phyloP scores from a whole-genome alignment of 1,284 basidiomycete genomes.

The Melampsora larici-populina region DNA sequence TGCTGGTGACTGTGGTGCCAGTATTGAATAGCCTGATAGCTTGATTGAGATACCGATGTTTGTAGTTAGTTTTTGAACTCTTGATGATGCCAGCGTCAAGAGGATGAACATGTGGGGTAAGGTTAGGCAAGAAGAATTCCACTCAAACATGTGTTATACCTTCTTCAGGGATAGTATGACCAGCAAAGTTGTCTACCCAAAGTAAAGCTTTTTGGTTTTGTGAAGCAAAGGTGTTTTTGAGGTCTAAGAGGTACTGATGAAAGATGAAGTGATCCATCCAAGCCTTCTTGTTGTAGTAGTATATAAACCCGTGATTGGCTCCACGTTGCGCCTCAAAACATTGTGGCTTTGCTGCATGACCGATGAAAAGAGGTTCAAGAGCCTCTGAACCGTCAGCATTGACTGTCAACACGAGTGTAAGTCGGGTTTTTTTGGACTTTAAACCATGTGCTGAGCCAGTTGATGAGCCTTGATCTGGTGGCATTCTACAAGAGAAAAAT shows the following conservation, averaged over 20 bases:
- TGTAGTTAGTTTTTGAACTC: constrained; percentile 3
- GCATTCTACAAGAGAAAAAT: not conserved
- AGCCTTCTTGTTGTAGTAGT: not conserved
- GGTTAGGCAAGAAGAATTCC: constrained; percentile 13
- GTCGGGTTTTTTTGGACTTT: not conserved
- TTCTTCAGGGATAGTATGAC: not conserved
- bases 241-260: not conserved
- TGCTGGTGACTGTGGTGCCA: too few relatives aligned
- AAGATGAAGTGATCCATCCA: not conserved
- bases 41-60: not conserved
- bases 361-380: not conserved
- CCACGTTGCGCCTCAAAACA: not conserved
- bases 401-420: not conserved
- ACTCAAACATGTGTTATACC: constrained; percentile 11
- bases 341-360: not conserved
- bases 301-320: not conserved
- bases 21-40: too few relatives aligned
- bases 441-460: not conserved
- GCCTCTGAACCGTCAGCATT: not conserved
- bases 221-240: not conserved
- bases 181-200: not conserved
- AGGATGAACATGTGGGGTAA: constrained; percentile 15
- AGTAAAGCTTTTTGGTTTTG: not conserved
- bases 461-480: not conserved
- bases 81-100: constrained; percentile 14